phyloP scores from a whole-genome alignment of 2,329 filamentous ascomycete species.

The Ustulina deusta region DNA sequence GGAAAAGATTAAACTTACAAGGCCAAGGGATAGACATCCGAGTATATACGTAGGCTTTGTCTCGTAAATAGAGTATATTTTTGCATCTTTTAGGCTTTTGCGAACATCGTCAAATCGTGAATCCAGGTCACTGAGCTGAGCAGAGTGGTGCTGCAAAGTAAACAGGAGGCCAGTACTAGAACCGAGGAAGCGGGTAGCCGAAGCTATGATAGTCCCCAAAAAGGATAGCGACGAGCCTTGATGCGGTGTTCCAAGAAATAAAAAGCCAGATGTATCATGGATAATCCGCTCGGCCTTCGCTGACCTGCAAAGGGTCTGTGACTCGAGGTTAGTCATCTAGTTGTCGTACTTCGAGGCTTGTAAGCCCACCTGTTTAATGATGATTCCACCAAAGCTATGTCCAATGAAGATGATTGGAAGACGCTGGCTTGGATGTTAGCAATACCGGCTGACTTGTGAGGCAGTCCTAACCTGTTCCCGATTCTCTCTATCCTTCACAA shows the following conservation, averaged over 20 bases:
- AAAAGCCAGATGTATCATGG: constrained; percentile 17
- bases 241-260: constrained; percentile 22
- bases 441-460: not conserved
- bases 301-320: constrained; percentile 11
- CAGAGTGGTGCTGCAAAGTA: constrained; percentile 6
- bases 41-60: constrained; percentile 9
- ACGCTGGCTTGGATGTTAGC: constrained; percentile 3
- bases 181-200: constrained; percentile 12
- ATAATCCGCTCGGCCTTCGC: not conserved
- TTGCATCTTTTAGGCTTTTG: constrained; percentile 4
- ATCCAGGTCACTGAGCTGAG: constrained; percentile 11
- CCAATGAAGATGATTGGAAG: constrained; percentile 18
- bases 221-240: constrained; percentile 11
- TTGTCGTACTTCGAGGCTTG: too few relatives aligned
- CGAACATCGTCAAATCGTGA: constrained; percentile 17
- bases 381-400: constrained; percentile 19
- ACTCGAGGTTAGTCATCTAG: not conserved
- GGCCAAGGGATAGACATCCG: constrained; percentile 7
- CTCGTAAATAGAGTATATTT: constrained; percentile 10
- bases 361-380: constrained; percentile 9
- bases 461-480: constrained; percentile 7
- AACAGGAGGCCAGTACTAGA: constrained; percentile 13
- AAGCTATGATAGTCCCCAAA: constrained; percentile 1
- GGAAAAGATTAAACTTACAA: constrained; percentile 1
- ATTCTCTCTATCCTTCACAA: not conserved